Conservation (phyloP, 2,329 filamentous ascomycete genomes). For the Westerdykella ornata region DNA sequence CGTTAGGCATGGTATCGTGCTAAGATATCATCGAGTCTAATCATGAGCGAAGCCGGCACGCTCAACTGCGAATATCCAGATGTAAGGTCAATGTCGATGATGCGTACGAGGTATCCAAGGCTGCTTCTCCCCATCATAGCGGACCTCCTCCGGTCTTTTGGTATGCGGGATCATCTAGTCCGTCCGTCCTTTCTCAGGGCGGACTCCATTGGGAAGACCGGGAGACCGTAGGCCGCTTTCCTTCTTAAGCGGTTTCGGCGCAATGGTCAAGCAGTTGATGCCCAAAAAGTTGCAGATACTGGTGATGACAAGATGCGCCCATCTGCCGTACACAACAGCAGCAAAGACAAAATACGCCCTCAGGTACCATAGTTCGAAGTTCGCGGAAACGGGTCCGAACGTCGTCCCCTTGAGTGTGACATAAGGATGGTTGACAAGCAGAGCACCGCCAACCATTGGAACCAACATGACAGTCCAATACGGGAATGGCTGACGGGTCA, state of each 20-base stretch:
- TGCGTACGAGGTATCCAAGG: too few species aligned
- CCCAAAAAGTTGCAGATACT: constrained; percentile 87
- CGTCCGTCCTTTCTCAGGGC: constrained; percentile 27
- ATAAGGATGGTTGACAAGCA: constrained; percentile 74
- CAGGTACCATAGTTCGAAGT: constrained; percentile 70
- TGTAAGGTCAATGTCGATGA: too few species aligned
- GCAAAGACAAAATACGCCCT: constrained; percentile 79
- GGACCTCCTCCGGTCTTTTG: too few species aligned
- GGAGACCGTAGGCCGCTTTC: constrained; percentile 21
- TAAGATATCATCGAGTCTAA: too few species aligned
- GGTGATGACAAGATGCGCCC: constrained; percentile 85
- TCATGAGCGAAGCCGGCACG: too few species aligned
- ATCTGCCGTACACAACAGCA: constrained; percentile 78
- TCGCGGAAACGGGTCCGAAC: constrained; percentile 57
- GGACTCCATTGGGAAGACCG: constrained; percentile 21
- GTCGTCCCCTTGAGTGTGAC: constrained; percentile 42
- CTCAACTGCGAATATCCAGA: too few species aligned
- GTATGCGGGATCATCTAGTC: constrained; percentile 14
- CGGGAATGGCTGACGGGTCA: constrained; percentile 89
- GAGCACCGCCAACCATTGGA: constrained; percentile 77
- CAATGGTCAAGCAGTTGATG: constrained; percentile 90
- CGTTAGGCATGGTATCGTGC: too few species aligned
- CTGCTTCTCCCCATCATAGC: too few species aligned
- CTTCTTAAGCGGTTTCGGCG: constrained; percentile 17
- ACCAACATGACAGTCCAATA: constrained; percentile 91